Conservation (phyloP, 2,329 filamentous ascomycete genomes). For the Hortaea werneckii region DNA sequence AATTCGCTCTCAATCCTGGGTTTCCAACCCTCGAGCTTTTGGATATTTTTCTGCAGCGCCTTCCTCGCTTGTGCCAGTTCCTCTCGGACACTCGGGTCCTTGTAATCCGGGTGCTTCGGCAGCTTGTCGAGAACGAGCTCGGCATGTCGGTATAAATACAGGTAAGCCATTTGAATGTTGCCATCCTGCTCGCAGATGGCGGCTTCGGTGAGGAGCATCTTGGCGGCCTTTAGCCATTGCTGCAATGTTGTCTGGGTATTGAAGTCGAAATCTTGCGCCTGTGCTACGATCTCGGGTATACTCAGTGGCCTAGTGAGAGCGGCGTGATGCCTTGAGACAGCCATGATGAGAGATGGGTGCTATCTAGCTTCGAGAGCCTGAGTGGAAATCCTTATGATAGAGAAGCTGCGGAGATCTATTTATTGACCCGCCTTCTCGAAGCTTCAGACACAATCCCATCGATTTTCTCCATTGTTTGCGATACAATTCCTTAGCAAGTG, state of each 20-base stretch:
- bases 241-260: conserved; percentile 63
- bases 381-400: no score
- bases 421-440: no score
- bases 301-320: conserved; percentile 30
- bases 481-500: no score
- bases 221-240: conserved; percentile 21
- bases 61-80: conserved; percentile 48
- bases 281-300: conserved; percentile 64
- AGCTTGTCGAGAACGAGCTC: conserved; percentile 71
- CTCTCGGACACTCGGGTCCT: conserved; percentile 48
- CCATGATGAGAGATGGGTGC: conserved; percentile 11
- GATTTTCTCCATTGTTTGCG: no score
- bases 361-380: conserved; percentile 1
- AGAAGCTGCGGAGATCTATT: no score
- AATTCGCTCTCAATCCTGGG: conserved; percentile 65
- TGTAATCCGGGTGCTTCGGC: conserved; percentile 64
- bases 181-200: conserved; percentile 75
- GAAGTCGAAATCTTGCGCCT: conserved; percentile 73
- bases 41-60: conserved; percentile 54
- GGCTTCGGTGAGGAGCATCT: conserved; percentile 47
- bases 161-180: conserved; percentile 78
- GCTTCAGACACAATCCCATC: no score
- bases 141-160: conserved; percentile 83
- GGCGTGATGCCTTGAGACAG: conserved; percentile 20
- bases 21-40: conserved; percentile 66